A percentile compares a stretch with the other conserved stretches of the same genome.
Evolutionary conservation across 1,139 yeast genomes (phyloP).

Genomic region (Yamadazyma diospyri): DNA sequence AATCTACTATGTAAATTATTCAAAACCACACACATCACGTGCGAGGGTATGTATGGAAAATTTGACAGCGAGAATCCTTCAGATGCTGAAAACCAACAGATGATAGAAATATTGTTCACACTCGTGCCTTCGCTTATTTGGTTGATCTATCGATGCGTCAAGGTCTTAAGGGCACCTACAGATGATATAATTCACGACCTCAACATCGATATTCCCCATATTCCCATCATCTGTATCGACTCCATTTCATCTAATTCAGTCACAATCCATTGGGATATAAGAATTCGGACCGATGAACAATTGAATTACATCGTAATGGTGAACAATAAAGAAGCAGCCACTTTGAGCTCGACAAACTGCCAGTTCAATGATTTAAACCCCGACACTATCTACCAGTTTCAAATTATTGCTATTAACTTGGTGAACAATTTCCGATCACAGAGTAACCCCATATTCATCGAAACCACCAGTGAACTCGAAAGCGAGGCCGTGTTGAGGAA

Average conservation of each 20-base stretch:
- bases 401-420: constrained; percentile 38
- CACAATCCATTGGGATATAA: constrained; percentile 44
- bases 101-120: constrained; percentile 42
- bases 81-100: constrained; percentile 9
- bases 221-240: constrained; percentile 41
- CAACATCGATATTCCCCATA: constrained; percentile 41
- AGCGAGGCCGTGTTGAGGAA: constrained; percentile 1
- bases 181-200: constrained; percentile 32
- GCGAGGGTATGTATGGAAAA: neutral
- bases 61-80: constrained; percentile 1
- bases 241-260: constrained; percentile 28
- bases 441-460: constrained; percentile 27
- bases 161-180: constrained; percentile 35
- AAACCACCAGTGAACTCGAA: constrained; percentile 7
- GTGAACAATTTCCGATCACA: constrained; percentile 36
- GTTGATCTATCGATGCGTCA: constrained; percentile 39
- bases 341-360: constrained; percentile 36
- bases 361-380: constrained; percentile 31
- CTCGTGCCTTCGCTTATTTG: constrained; percentile 41
- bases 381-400: constrained; percentile 32
- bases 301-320: constrained; percentile 34
- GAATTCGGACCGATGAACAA: constrained; percentile 28
- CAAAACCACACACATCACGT: too few species aligned
- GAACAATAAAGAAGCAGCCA: constrained; percentile 37
- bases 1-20: too few species aligned